Evolutionary conservation across 2,329 filamentous ascomycete genomes (phyloP).

Genomic region (Claviceps spartinae): DNA sequence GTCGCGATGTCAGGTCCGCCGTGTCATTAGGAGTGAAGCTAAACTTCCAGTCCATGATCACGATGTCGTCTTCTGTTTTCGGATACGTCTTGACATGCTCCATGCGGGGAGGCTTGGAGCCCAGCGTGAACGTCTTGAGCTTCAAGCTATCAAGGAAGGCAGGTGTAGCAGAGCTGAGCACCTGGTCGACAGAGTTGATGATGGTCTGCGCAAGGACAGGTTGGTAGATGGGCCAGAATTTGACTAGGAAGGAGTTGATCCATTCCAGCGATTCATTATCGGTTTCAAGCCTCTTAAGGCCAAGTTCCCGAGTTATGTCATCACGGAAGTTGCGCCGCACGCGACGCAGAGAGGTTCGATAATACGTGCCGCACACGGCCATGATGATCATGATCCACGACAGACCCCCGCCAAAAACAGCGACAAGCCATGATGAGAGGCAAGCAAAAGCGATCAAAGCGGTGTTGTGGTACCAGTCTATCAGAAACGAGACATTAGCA

Average conservation of each 20-base stretch:
- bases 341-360: constrained; percentile 84
- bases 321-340: constrained; percentile 93
- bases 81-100: constrained; percentile 98
- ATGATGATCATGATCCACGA: constrained; percentile 91
- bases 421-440: constrained; percentile 78
- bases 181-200: constrained; percentile 88
- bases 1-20: constrained; percentile 76
- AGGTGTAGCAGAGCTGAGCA: constrained; percentile 82
- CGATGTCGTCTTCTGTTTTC: constrained; percentile 84
- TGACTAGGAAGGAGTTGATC: constrained; percentile 97
- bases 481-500: background rate
- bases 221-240: constrained; percentile 98
- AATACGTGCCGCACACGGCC: constrained; percentile 87
- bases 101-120: constrained; percentile 86
- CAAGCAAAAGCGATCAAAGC: constrained; percentile 91
- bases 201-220: constrained; percentile 86
- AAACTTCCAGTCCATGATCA: constrained; percentile 99
- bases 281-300: constrained; percentile 73
- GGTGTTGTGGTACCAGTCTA: constrained; percentile 97
- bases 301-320: constrained; percentile 80
- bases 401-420: constrained; percentile 77
- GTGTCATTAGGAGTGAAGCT: constrained; percentile 96
- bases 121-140: constrained; percentile 85
- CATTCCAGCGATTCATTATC: constrained; percentile 91
- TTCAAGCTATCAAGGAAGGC: constrained; percentile 87